Conservation (phyloP, 495 filamentous ascomycete species). For the Darksidea phi region DNA sequence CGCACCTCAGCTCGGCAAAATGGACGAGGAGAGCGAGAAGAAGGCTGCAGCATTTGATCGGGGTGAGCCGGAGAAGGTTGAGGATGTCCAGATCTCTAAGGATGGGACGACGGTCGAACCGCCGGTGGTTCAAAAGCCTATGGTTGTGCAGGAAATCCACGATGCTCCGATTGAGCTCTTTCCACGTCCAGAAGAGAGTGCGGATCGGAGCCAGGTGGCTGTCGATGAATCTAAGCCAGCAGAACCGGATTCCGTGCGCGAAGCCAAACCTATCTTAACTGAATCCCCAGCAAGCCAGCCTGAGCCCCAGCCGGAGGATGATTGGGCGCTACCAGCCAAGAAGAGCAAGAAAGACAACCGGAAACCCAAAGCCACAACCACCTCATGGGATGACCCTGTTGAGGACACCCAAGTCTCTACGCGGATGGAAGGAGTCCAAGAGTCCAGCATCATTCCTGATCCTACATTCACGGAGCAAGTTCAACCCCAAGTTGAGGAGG, state of each 20-base stretch:
- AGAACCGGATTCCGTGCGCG: background rate
- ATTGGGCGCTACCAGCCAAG: slow-evolving; percentile 5
- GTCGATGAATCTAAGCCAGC: background rate
- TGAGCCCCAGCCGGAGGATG: background rate
- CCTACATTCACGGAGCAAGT: too few relatives aligned
- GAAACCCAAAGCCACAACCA: slow-evolving; percentile 16
- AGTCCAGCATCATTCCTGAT: background rate
- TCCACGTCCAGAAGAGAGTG: background rate
- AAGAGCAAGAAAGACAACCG: slow-evolving; percentile 30
- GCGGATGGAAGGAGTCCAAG: slow-evolving; percentile 5
- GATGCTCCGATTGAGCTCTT: background rate
- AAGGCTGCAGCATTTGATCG: slow-evolving; percentile 4
- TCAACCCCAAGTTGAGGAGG: background rate
- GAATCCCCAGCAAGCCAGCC: background rate
- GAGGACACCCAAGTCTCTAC: slow-evolving; percentile 2
- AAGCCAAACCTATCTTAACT: background rate
- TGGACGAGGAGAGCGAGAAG: slow-evolving; percentile 22
- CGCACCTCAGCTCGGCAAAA: slow-evolving; percentile 8
- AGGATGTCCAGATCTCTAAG: background rate
- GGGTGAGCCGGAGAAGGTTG: background rate
- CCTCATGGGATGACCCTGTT: slow-evolving; percentile 11
- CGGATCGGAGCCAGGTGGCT: background rate
- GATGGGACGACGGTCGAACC: background rate
- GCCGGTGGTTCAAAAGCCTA: background rate
- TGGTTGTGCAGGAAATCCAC: background rate